Evolutionary conservation across 257 asterid genomes (phyloP), one percentile per base, ranked within the genome.

Genomic region (Cruciata laevipes): DNA sequence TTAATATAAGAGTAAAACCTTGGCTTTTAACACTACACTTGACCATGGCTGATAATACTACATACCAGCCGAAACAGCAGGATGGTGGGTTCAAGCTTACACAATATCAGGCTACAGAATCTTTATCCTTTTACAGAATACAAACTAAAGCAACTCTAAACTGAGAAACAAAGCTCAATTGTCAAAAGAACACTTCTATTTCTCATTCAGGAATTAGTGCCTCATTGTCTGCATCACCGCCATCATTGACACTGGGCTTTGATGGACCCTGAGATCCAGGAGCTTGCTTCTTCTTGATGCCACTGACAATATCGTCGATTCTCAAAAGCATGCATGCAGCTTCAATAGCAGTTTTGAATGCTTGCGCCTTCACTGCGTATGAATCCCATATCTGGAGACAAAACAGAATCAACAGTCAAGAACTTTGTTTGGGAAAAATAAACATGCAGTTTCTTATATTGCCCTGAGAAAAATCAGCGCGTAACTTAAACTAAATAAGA

Each of bases 321-420:
- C 96, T 88, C 82, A 93, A 75, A 75, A 93, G 99, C 95, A 93
- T 89, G 85, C 95, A 90, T 13, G 99, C 95, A 11, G 96, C 95
- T 85, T 93, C 99, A 32, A 90, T 93, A 63, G 96, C 99, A 0
- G 96, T 88, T 84, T 93, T 90, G 64, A 93, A 93, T 53, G 97
- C 95, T 38, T 93, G 99, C 1, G 87, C 90, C 83, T 93, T 93
- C 72, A 90, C 97, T 3, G 89, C 78, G 82, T 93, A 93, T 7
- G 99, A 86, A 82, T 93, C 99, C 97, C 97, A 93, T 61, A 88
- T 90, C 99, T 93, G 75, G 49, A 79, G 25, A 53, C 11, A 20
- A 2, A 7, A 6, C 60, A 53, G 25, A 53, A 53, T 20, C 14
- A 53, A 53, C 20, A 14, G 60, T 53, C 27, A 53, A 21, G 21